These are phyloP conservation scores for Saccharomyces paradoxus DNA, from an alignment of 805 yeast genomes.

Conservation along the genomic window DNA sequence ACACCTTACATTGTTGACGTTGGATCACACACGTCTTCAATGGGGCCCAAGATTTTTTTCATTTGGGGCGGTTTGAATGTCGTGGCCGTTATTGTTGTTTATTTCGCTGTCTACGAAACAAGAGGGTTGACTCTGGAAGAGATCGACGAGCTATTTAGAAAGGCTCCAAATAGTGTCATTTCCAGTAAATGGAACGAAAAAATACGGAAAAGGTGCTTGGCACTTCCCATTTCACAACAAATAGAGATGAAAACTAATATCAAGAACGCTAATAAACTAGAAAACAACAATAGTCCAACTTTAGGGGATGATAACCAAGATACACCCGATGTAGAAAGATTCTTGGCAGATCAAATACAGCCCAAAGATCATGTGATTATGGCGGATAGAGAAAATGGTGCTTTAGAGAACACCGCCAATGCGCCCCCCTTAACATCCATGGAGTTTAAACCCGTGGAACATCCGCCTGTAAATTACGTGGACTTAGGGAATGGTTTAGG, in stretches of 20 bases:
- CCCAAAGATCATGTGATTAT: not conserved
- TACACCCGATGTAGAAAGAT: not conserved
- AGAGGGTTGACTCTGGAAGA: slow-evolving; percentile 75
- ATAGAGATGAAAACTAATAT: not conserved
- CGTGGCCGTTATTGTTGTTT: slow-evolving; percentile 50
- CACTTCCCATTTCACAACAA: not conserved
- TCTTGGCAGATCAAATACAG: not conserved
- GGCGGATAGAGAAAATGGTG: not conserved
- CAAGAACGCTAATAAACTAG: not conserved
- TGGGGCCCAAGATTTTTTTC: slow-evolving; percentile 68
- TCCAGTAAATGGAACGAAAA: slow-evolving; percentile 38
- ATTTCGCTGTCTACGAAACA: slow-evolving; percentile 68
- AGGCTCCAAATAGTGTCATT: slow-evolving; percentile 46
- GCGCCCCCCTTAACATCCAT: not conserved
- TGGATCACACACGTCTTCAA: slow-evolving; percentile 56
- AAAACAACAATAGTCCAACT: not conserved
- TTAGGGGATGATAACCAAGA: not conserved
- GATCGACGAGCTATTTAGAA: slow-evolving; percentile 63
- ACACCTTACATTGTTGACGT: slow-evolving; percentile 71
- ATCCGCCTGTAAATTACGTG: slow-evolving; percentile 13
- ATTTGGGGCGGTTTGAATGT: slow-evolving; percentile 71
- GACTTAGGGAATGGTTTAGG: slow-evolving; percentile 32
- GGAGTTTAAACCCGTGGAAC: not conserved
- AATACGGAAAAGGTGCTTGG: slow-evolving; percentile 12
- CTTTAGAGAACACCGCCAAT: not conserved